A percentile compares a stretch with the other conserved stretches of the same genome.
These are phyloP conservation scores for Cyclanthera cordifolia DNA, from an alignment of 306 rosid genomes.

Conservation along the genomic window DNA sequence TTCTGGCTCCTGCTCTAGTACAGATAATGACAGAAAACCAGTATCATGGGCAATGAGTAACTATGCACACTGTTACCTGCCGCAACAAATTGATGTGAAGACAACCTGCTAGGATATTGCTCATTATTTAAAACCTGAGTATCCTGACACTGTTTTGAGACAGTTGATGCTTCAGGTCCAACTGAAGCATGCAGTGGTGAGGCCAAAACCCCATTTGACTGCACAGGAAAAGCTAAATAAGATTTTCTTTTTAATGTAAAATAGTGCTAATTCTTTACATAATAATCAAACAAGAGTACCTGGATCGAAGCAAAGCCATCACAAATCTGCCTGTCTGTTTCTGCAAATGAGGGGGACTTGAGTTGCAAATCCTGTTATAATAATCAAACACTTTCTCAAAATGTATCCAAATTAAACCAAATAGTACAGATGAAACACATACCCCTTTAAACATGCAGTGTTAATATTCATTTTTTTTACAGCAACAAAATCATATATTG, in stretches of 20 bases:
- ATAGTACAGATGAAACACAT: background rate
- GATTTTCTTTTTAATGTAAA: background rate
- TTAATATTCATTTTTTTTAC: background rate
- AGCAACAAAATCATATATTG: background rate
- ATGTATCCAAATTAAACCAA: background rate
- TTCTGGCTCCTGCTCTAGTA: conserved; percentile 29
- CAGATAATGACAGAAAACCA: conserved; percentile 21
- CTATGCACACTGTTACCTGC: conserved; percentile 20
- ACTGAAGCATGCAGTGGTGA: conserved; percentile 22
- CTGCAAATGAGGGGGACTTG: conserved; percentile 32
- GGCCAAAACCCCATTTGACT: conserved; percentile 33
- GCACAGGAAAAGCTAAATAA: conserved; percentile 12
- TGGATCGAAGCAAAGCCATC: conserved; percentile 63
- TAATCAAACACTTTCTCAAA: background rate
- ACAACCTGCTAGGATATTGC: conserved; percentile 25
- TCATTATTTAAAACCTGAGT: conserved; percentile 14
- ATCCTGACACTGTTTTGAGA: conserved; percentile 35
- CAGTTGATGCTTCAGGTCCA: conserved; percentile 28
- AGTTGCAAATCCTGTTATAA: conserved; percentile 59
- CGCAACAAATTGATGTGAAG: conserved; percentile 30
- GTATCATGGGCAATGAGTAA: conserved; percentile 22
- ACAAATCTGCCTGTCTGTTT: conserved; percentile 21
- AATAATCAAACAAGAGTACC: conserved; percentile 22
- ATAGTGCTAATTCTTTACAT: background rate
- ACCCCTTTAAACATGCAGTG: background rate